Base-by-base conservation (phyloP, 768 basidiomycete genomes). In the Phlebiopsis flavidoalba region DNA sequence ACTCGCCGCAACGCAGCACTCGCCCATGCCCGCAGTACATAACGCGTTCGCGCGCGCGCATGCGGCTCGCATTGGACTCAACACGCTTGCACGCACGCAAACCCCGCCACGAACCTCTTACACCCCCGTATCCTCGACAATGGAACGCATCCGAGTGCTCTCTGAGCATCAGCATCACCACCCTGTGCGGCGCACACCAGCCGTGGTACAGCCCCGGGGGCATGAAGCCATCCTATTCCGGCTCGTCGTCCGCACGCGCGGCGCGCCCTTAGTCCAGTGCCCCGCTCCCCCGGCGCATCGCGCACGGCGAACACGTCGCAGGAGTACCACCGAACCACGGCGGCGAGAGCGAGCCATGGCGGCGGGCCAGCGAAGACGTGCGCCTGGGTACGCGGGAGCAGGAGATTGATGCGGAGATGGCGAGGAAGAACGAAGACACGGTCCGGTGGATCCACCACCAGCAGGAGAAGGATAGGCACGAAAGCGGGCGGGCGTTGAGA, bases 401-500 rank as follows among this genome's bases (percentile, higher is more conserved):
- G 70, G 81, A 83, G 63, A 72, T 74, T 31, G n/a, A n/a, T 47
- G 69, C 74, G 59, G 74, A 74, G 49, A 73, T 76, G 58, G 75
- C 74, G 49, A 77, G 75, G 59, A 74, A 77, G 62, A 77, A 75
- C 63, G 76, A 76, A 67, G 82, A 79, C 65, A 84, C 83, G 35
- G 83, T 86, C 57, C 78, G 81, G 57, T 89, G 89, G 88, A 82
- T 89, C 53, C 71, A 78, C 51, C 79, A 84, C 64, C 84, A 85
- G 66, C 85, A 84, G 70, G 69, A 59, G 65, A 72, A 63, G 67
- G 70, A 65, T 62, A 67, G 40, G 65, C 17, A 8, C 37, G 62
- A 57, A 62, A 70, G 62, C 58, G 70, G 62, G 63, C 52, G 50
- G 65, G 66, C 24, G 63, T 67, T 46, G 61, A 60, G 11, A 45